Percentiles rank a stretch among this genome's conserved stretches.
phyloP scores from a whole-genome alignment of 352 stramenopile species.

The Globisporangium iwayamae region DNA sequence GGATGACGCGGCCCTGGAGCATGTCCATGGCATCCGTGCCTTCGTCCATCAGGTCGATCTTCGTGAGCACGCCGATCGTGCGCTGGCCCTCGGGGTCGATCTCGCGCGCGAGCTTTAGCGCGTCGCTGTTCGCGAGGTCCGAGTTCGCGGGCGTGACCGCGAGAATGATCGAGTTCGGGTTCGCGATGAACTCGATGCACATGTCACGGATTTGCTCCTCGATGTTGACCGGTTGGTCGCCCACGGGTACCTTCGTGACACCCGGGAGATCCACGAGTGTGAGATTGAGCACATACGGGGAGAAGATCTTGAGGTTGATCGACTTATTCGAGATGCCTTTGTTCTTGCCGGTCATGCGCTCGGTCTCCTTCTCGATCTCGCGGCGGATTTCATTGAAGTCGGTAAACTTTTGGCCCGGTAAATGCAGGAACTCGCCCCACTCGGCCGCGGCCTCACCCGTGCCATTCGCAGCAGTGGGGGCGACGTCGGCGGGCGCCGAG shows the following conservation, averaged over 20 bases:
- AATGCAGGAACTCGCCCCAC: conserved; percentile 99
- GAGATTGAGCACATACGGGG: conserved; percentile 96
- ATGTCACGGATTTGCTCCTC: conserved; percentile 99
- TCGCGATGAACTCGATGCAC: conserved; percentile 97
- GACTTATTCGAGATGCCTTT: conserved; percentile 98
- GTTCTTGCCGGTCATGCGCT: conserved; percentile 94
- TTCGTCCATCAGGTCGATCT: conserved; percentile 99
- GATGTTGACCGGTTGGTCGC: conserved; percentile 99
- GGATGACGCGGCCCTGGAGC: conserved; percentile 96
- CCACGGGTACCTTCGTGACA: conserved; percentile 97
- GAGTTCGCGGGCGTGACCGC: conserved; percentile 98
- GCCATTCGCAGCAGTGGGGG: conserved; percentile 15
- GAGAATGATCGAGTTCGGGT: conserved; percentile 99
- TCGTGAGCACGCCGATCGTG: conserved; percentile 99
- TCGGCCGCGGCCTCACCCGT: conserved; percentile 66
- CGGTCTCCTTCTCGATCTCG: conserved; percentile 98
- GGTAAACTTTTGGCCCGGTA: conserved; percentile 93
- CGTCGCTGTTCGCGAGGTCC: conserved; percentile 98
- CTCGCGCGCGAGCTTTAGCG: conserved; percentile 96
- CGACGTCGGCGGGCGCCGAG: conserved; percentile 18
- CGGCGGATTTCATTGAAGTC: conserved; percentile 96
- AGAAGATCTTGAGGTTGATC: conserved; percentile 99
- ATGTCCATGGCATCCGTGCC: conserved; percentile 98
- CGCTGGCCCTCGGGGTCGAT: conserved; percentile 91
- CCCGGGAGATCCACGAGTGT: conserved; percentile 99